phyloP scores from a whole-genome alignment of 257 asterid genomes.

The Solanum chilense region DNA sequence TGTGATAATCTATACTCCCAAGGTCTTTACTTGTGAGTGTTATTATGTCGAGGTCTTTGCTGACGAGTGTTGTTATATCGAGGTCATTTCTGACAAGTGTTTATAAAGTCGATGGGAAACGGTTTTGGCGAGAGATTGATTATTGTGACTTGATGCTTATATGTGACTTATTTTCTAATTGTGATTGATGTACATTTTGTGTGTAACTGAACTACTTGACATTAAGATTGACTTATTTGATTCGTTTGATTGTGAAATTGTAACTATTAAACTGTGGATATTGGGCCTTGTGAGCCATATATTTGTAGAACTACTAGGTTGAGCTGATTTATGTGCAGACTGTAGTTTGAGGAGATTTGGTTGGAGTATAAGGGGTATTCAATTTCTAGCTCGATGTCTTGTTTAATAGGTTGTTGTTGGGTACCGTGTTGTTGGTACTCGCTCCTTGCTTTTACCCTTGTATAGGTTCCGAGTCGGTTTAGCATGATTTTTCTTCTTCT shows the following conservation, averaged over 20 bases:
- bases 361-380: neutral
- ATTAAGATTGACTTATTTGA: neutral
- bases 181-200: neutral
- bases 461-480: neutral
- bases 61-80: no score
- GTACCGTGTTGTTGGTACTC: neutral
- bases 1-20: neutral
- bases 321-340: neutral
- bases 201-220: neutral
- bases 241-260: no score
- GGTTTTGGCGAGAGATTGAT: neutral
- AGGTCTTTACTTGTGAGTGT: neutral
- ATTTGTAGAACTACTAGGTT: neutral
- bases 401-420: neutral
- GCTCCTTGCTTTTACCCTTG: neutral
- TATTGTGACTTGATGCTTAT: neutral
- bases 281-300: neutral
- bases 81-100: neutral
- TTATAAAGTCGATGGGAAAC: no score
- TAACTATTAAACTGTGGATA: neutral
- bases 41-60: neutral
- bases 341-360: neutral
- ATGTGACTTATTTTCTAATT: neutral
- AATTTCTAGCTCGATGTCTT: neutral
- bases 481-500: neutral